Conservation (phyloP, 75 land plant genomes). For the Pinus taeda region DNA sequence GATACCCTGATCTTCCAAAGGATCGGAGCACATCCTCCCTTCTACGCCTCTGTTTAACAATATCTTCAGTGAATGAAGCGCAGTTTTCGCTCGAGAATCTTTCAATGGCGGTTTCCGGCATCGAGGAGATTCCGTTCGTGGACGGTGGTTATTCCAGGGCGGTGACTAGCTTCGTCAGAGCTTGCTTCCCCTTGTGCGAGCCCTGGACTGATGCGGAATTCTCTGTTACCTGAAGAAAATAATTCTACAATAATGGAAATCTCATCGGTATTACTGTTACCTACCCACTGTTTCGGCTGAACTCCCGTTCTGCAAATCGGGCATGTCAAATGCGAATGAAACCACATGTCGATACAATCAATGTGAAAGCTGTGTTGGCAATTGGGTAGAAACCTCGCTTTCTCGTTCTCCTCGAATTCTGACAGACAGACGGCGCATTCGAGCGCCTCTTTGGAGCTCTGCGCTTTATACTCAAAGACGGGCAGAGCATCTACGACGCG, state of each 20-base stretch:
- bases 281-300: neutral
- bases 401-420: constrained; percentile 40
- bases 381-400: constrained; percentile 31
- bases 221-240: neutral
- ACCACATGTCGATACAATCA: constrained; percentile 57
- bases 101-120: neutral
- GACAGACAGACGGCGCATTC: constrained; percentile 58
- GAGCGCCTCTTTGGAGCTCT: neutral
- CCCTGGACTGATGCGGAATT: neutral
- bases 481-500: neutral
- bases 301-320: constrained; percentile 41
- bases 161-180: neutral
- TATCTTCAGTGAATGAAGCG: neutral
- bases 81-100: neutral
- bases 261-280: neutral
- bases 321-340: constrained; percentile 47
- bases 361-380: constrained; percentile 54
- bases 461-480: neutral
- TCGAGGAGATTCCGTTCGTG: neutral
- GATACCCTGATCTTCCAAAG: neutral
- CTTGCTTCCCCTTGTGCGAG: neutral
- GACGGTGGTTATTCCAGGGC: neutral
- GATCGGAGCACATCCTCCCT: neutral
- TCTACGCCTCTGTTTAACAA: neutral
- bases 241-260: neutral